A percentile compares a stretch with the other conserved stretches of the same genome.
phyloP scores from a whole-genome alignment of 257 asterid genomes.

The Solanum pimpinellifolium region DNA sequence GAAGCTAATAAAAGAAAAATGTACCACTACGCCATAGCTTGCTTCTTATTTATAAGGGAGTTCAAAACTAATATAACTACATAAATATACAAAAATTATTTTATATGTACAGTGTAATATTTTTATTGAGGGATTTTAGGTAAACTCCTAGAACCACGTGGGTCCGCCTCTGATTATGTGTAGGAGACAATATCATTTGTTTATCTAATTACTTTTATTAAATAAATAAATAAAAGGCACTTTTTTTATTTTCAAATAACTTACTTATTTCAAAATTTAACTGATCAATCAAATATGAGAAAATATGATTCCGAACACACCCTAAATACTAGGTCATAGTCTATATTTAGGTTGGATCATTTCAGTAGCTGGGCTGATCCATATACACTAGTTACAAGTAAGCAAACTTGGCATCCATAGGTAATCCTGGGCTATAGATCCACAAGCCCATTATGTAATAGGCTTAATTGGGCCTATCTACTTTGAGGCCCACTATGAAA shows the following conservation, averaged over 20 bases:
- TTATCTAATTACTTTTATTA: too few species aligned
- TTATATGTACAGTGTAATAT: too few species aligned
- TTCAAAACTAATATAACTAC: too few species aligned
- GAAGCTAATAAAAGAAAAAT: too few species aligned
- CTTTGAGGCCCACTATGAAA: neutral
- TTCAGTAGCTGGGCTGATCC: neutral
- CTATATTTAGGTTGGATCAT: neutral
- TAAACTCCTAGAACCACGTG: too few species aligned
- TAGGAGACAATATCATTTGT: neutral
- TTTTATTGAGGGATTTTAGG: rapidly evolving
- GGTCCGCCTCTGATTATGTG: rapidly evolving
- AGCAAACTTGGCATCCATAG: neutral
- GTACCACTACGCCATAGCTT: too few species aligned
- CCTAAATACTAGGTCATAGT: neutral
- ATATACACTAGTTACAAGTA: neutral
- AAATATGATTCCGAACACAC: neutral
- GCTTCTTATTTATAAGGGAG: too few species aligned
- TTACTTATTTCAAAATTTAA: too few species aligned
- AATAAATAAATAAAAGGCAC: neutral
- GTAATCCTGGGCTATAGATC: neutral
- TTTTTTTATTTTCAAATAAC: too few species aligned
- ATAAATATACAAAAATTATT: too few species aligned
- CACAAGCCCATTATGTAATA: neutral
- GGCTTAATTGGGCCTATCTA: neutral
- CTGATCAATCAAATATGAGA: too few species aligned